Percentiles rank a stretch among this genome's conserved stretches.
phyloP scores from a whole-genome alignment of 139 green algal species.

The Closterium sp. region DNA sequence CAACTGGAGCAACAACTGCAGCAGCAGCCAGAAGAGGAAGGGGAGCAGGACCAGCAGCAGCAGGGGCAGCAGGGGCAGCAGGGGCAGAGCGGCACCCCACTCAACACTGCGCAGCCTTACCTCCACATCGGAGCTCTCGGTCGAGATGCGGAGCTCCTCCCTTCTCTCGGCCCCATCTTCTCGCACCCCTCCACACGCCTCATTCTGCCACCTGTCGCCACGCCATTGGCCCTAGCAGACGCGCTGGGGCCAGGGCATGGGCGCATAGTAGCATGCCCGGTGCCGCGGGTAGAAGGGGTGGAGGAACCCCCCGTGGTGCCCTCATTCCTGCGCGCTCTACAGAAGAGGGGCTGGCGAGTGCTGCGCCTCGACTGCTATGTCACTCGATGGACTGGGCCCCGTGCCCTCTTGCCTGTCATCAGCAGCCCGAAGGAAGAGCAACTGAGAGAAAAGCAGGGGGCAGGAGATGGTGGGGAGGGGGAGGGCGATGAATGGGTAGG shows the following conservation, averaged over 20 bases:
- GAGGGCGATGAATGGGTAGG: neutral
- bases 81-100: neutral
- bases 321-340: neutral
- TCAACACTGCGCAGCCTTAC: neutral
- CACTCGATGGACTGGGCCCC: conserved; percentile 16
- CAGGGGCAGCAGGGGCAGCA: neutral
- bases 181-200: neutral
- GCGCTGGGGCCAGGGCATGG: conserved; percentile 17
- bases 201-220: neutral
- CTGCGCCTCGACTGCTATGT: conserved; percentile 17
- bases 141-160: neutral
- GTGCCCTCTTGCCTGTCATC: neutral
- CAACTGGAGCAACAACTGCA: neutral
- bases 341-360: conserved; percentile 11
- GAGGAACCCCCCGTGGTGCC: conserved; percentile 30
- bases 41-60: neutral
- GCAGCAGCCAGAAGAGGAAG: neutral
- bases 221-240: conserved; percentile 37
- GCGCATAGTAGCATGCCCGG: conserved; percentile 19
- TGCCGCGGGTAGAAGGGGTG: conserved; percentile 19
- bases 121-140: neutral
- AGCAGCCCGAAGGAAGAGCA: neutral
- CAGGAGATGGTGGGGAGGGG: neutral
- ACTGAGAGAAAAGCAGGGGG: neutral
- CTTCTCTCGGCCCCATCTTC: neutral